Conservation (phyloP, 352 stramenopile species). For the Paralagenidium karlingii region DNA sequence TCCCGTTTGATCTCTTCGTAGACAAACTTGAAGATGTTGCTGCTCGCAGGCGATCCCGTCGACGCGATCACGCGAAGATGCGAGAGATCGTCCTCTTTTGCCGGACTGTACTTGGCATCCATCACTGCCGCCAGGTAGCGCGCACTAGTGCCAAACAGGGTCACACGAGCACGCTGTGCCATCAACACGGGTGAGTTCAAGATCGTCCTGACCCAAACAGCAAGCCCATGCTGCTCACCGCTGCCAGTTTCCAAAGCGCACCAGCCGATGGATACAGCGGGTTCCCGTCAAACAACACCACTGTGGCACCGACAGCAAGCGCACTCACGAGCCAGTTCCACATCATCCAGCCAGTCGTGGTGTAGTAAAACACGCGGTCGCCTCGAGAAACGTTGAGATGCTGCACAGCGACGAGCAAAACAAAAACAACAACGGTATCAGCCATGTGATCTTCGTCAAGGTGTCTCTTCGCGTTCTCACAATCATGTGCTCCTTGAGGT, state of each 20-base stretch:
- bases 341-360: slow-evolving; percentile 82
- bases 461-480: no score
- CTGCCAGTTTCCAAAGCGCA: slow-evolving; percentile 43
- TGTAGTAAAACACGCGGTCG: slow-evolving; percentile 76
- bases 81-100: slow-evolving; percentile 48
- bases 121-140: slow-evolving; percentile 63
- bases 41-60: slow-evolving; percentile 58
- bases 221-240: slow-evolving; percentile 9
- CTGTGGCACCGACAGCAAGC: slow-evolving; percentile 47
- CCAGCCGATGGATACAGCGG: slow-evolving; percentile 40
- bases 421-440: no score
- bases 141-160: slow-evolving; percentile 63
- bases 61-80: slow-evolving; percentile 55
- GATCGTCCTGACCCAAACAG: neutral
- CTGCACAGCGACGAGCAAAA: slow-evolving; percentile 10
- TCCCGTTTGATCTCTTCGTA: slow-evolving; percentile 62
- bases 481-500: slow-evolving; percentile 71
- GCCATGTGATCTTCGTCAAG: no score
- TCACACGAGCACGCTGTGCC: slow-evolving; percentile 29
- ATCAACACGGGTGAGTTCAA: neutral
- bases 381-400: slow-evolving; percentile 49
- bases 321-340: slow-evolving; percentile 79
- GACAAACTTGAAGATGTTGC: slow-evolving; percentile 75
- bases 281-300: slow-evolving; percentile 75
- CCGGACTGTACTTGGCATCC: slow-evolving; percentile 44